These are phyloP conservation scores for Coleophoma cylindrospora DNA, from an alignment of 2,329 filamentous ascomycete species.

Conservation along the genomic window DNA sequence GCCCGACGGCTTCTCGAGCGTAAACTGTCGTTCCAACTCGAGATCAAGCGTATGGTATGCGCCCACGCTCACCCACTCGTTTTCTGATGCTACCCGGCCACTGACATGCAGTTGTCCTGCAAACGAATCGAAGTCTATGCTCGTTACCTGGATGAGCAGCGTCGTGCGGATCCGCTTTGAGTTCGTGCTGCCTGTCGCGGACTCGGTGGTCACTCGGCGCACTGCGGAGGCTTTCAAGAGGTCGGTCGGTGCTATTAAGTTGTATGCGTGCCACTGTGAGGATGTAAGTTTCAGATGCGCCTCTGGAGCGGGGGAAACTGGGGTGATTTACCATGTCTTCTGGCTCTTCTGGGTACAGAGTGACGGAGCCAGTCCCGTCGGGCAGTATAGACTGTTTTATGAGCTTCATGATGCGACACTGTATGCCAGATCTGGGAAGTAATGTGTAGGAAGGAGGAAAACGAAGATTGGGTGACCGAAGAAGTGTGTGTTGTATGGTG, in stretches of 20 bases:
- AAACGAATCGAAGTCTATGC: constrained; percentile 65
- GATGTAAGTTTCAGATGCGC: constrained; percentile 1
- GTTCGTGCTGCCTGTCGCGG: constrained; percentile 53
- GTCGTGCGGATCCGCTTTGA: constrained; percentile 61
- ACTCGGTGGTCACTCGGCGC: constrained; percentile 56
- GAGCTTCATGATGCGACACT: constrained; percentile 47
- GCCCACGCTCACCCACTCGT: constrained; percentile 61
- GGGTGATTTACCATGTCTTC: constrained; percentile 61
- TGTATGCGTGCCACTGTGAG: constrained; percentile 67
- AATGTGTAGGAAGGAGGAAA: not conserved
- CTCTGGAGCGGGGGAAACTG: not conserved
- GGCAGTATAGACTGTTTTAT: constrained; percentile 63
- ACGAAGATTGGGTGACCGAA: constrained; percentile 2
- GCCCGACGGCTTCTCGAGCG: constrained; percentile 74
- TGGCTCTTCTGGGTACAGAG: constrained; percentile 65
- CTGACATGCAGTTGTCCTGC: constrained; percentile 64
- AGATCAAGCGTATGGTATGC: constrained; percentile 73
- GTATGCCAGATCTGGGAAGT: too few species aligned
- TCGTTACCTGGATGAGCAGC: constrained; percentile 60
- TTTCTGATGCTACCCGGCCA: constrained; percentile 61
- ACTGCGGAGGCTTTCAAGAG: constrained; percentile 61
- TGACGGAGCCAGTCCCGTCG: constrained; percentile 60
- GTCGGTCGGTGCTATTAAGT: constrained; percentile 63
- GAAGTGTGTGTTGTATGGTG: not conserved
- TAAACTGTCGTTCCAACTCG: constrained; percentile 83